Conservation (phyloP, 441 rosid genomes). For the Lepidium campestre region DNA sequence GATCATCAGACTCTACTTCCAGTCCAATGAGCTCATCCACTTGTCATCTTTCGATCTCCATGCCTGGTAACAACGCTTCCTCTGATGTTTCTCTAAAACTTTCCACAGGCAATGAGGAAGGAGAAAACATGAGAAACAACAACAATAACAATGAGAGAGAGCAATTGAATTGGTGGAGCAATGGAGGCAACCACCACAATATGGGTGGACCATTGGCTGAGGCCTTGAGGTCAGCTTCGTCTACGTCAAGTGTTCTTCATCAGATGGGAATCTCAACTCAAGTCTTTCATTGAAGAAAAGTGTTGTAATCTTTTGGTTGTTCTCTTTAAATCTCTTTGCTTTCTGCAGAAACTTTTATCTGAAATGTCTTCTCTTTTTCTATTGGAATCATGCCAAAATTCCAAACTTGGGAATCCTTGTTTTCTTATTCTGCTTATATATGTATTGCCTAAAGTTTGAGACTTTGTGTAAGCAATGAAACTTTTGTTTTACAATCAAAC, state of each 20-base stretch:
- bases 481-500: not conserved
- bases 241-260: slow-evolving; percentile 68
- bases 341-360: not conserved
- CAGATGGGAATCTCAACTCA: slow-evolving; percentile 39
- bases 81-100: slow-evolving; percentile 73
- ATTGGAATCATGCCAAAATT: not conserved
- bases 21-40: slow-evolving; percentile 38
- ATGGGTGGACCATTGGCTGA: slow-evolving; percentile 94
- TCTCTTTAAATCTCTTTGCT: not conserved
- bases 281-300: slow-evolving; percentile 20
- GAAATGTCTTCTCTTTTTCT: not conserved
- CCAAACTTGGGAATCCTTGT: not conserved
- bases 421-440: not conserved
- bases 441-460: not conserved
- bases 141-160: slow-evolving; percentile 29
- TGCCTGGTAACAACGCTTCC: slow-evolving; percentile 57
- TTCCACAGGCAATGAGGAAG: slow-evolving; percentile 56
- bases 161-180: slow-evolving; percentile 55
- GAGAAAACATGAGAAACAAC: slow-evolving; percentile 22
- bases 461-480: not conserved
- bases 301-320: not conserved
- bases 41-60: slow-evolving; percentile 57
- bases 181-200: slow-evolving; percentile 45
- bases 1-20: slow-evolving; percentile 36
- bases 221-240: slow-evolving; percentile 72